phyloP scores from a whole-genome alignment of 192 early-diverging fungal species.

The Coemansia sp. region DNA sequence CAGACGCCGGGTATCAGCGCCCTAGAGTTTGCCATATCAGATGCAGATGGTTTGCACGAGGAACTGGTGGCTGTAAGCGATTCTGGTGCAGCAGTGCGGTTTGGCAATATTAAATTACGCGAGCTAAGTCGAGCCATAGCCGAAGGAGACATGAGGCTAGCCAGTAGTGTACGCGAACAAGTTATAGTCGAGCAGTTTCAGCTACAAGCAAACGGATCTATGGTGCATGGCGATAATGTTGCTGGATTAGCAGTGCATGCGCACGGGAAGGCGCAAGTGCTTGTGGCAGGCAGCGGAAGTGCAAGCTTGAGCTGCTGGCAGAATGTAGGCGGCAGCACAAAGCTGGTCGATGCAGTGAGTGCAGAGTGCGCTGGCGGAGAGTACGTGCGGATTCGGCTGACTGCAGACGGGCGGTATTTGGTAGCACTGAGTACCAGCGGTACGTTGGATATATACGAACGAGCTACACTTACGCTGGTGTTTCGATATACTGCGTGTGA shows the following conservation, averaged over 20 bases:
- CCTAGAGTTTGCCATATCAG: conserved; percentile 17
- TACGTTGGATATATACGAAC: conserved; percentile 38
- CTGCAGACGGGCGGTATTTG: conserved; percentile 27
- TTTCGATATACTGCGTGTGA: conserved; percentile 26
- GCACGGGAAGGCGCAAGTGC: conserved; percentile 7
- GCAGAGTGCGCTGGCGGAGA: conserved; percentile 21
- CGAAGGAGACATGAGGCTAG: conserved; percentile 25
- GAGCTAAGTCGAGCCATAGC: conserved; percentile 30
- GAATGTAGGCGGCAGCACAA: conserved; percentile 3
- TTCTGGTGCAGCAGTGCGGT: conserved; percentile 27
- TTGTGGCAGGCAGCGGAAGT: conserved; percentile 28
- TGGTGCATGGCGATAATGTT: conserved; percentile 15
- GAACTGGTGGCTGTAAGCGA: conserved; percentile 34
- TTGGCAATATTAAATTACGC: conserved; percentile 21
- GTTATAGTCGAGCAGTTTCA: conserved; percentile 27
- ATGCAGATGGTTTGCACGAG: conserved; percentile 1
- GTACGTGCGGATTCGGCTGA: conserved; percentile 20
- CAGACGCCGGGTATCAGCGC: conserved; percentile 8
- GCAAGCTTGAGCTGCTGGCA: conserved; percentile 41
- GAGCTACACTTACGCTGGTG: conserved; percentile 40
- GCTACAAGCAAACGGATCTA: conserved; percentile 1
- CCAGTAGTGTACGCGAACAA: conserved; percentile 11
- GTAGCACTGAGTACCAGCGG: conserved; percentile 34
- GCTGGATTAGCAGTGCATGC: conserved; percentile 20
- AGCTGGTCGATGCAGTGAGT: conserved; percentile 27